Percentiles rank a stretch among this genome's conserved stretches.
These are phyloP conservation scores for Inonotus hispidus DNA, from an alignment of 1,284 basidiomycete species.

Conservation along the genomic window DNA sequence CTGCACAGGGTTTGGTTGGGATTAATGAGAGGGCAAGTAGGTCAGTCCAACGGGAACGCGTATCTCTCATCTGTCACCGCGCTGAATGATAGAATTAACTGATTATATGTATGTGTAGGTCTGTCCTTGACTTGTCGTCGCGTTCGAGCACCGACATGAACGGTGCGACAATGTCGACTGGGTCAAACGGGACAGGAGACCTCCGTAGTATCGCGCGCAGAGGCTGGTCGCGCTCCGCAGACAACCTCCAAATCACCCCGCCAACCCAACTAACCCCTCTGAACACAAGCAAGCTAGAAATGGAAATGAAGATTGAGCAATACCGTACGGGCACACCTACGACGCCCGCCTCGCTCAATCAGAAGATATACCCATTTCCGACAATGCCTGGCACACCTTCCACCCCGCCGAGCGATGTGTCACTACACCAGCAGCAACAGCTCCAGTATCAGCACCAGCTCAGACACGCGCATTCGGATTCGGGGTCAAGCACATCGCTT, in stretches of 20 bases:
- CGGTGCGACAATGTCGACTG: conserved; percentile 28
- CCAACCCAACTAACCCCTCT: conserved; percentile 35
- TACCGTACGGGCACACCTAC: conserved; percentile 42
- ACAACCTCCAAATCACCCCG: conserved; percentile 61
- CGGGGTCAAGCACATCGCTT: conserved; percentile 9
- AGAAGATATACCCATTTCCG: conserved; percentile 42
- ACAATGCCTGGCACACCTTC: conserved; percentile 28
- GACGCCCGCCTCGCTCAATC: conserved; percentile 30
- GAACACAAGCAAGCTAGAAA: conserved; percentile 34
- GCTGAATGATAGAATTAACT: not conserved
- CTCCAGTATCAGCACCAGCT: conserved; percentile 23
- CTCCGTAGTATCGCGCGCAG: conserved; percentile 61
- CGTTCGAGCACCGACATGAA: conserved; percentile 44
- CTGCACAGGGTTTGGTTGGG: conserved; percentile 21
- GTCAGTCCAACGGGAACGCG: conserved; percentile 32
- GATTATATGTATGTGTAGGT: conserved; percentile 38
- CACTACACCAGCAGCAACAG: conserved; percentile 21
- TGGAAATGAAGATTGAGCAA: conserved; percentile 57
- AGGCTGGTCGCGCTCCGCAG: conserved; percentile 72
- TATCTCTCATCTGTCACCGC: conserved; percentile 4
- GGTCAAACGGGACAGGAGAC: conserved; percentile 48
- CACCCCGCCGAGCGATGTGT: conserved; percentile 25
- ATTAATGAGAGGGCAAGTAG: conserved; percentile 39
- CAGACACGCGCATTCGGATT: conserved; percentile 30
- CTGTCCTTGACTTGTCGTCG: conserved; percentile 60